phyloP scores from a whole-genome alignment of 768 basidiomycete genomes.

The Serendipita indica region DNA sequence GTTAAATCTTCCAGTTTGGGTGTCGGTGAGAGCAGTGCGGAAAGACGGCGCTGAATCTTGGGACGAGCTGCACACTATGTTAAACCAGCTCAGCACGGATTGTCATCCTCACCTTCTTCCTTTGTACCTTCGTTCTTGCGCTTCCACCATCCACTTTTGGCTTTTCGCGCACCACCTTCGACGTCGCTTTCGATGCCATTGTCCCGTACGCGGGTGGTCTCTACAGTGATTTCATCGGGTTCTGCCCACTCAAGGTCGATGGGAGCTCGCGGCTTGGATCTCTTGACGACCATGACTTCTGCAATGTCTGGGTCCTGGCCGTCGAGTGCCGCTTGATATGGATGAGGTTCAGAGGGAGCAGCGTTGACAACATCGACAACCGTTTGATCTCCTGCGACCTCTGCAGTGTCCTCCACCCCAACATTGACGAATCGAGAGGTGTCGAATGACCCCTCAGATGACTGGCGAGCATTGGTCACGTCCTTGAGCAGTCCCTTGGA shows the following conservation, averaged over 20 bases:
- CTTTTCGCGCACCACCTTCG: neutral
- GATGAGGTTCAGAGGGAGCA: neutral
- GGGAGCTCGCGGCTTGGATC: neutral
- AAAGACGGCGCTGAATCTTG: neutral
- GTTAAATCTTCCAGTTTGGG: neutral
- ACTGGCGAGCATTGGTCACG: neutral
- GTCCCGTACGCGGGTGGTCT: neutral
- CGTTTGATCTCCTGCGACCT: neutral
- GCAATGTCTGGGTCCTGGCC: slow-evolving; percentile 1
- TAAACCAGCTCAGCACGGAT: neutral
- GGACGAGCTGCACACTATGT: neutral
- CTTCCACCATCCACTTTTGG: slow-evolving; percentile 5
- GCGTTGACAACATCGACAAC: neutral
- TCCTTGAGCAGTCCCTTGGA: neutral
- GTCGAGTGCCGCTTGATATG: neutral
- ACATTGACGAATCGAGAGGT: neutral
- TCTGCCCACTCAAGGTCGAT: neutral
- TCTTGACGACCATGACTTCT: neutral
- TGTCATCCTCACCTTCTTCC: neutral
- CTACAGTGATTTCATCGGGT: too few relatives aligned
- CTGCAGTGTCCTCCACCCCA: neutral
- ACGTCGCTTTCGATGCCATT: neutral
- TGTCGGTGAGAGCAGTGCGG: neutral
- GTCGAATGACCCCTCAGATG: neutral
- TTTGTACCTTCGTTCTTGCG: slow-evolving; percentile 7